Conservation (phyloP, 176 grass and related monocot genomes). For the Triticum aestivum region DNA sequence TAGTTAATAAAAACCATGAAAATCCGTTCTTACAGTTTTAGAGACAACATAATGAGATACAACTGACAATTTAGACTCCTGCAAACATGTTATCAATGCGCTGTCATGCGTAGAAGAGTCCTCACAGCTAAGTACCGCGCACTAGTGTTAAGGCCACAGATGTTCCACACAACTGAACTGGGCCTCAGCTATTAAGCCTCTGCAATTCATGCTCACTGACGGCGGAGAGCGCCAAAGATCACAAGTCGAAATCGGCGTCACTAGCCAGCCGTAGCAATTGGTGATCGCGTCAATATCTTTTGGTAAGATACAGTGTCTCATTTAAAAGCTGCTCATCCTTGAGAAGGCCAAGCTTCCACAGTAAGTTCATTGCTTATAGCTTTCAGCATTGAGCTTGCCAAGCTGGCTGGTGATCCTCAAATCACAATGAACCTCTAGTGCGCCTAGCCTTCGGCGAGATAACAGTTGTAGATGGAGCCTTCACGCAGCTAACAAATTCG, state of each 20-base stretch:
- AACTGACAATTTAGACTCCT: not conserved
- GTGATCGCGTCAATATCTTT: not conserved
- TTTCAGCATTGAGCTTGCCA: not conserved
- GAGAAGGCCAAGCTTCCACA: too few species aligned
- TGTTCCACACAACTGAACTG: not conserved
- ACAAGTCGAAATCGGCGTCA: not conserved
- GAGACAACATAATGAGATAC: not conserved
- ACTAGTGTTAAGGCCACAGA: not conserved
- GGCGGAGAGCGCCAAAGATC: not conserved
- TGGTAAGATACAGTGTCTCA: not conserved
- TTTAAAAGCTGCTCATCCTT: not conserved
- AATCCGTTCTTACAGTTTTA: not conserved
- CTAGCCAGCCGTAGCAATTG: not conserved
- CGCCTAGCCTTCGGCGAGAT: not conserved
- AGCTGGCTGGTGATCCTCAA: not conserved
- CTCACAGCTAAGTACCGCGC: not conserved
- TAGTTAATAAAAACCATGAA: not conserved
- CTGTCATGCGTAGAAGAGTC: not conserved
- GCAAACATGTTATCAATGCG: not conserved
- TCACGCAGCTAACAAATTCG: not conserved
- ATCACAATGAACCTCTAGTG: not conserved
- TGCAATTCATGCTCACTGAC: not conserved
- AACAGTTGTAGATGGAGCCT: not conserved
- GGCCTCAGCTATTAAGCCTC: conserved; percentile 1
- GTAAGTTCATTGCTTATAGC: not conserved